Base-by-base conservation (phyloP, 208 protist species). In the Wallacemonas sp. region DNA sequence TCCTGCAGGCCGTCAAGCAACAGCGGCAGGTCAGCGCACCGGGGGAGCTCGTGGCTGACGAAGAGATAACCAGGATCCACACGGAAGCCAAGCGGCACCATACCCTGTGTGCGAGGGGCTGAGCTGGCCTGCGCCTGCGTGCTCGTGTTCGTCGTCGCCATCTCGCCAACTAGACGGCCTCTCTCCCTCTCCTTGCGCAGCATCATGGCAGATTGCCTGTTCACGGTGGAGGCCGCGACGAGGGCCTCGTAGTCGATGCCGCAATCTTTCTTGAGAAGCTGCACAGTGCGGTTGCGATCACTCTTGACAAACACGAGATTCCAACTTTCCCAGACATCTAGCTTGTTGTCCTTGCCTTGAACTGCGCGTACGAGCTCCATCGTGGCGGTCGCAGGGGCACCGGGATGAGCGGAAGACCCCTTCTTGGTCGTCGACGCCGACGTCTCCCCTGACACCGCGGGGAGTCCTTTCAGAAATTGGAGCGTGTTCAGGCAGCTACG, bases 401-500 rank as follows among this genome's bases (percentile, higher is more conserved):
- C n/a, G n/a, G n/a, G n/a, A n/a, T n/a, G n/a, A n/a, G n/a, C n/a
- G n/a, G n/a, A n/a, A n/a, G n/a, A n/a, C n/a, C n/a, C n/a, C n/a
- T n/a, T n/a, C n/a, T n/a, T n/a, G n/a, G n/a, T n/a, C n/a, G n/a
- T n/a, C n/a, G n/a, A n/a, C n/a, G n/a, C n/a, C n/a, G n/a, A n/a
- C n/a, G n/a, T n/a, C n/a, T n/a, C n/a, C n/a, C n/a, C n/a, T n/a
- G n/a, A 26, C 24, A 49, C 38, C 9, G 21, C 22, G 17, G 56
- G 56, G 11, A 39, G 14, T 1, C 53, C 34, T 22, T 70, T 83
- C 6, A 91, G 62, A 39, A 95, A 89, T 72, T 95, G 89, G 39
- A 95, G 78, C 8, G 86, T 91, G 72, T 95, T 93, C 17, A 95
- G 68, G 62, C 89, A 95, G 69, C 89, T 89, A n/a, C 89, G 80